phyloP scores from a whole-genome alignment of 306 rosid species.

The Fragaria nilgerrensis region DNA sequence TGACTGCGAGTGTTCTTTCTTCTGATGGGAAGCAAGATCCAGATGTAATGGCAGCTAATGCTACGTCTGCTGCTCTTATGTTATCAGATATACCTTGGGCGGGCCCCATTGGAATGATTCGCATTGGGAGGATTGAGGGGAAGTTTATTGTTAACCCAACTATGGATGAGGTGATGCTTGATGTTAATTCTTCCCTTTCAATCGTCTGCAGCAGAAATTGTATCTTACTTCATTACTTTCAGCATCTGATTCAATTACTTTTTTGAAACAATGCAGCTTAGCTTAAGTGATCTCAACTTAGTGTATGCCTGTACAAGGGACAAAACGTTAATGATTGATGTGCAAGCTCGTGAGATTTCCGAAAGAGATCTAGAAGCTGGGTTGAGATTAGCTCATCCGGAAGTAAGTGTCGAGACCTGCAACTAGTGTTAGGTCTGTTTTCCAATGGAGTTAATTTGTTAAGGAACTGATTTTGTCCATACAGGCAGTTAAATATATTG shows the following conservation, averaged over 20 bases:
- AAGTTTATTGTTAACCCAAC: conserved; percentile 85
- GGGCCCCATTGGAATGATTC: conserved; percentile 92
- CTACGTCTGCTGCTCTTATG: conserved; percentile 94
- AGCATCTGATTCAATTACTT: not conserved
- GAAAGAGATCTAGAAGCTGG: conserved; percentile 91
- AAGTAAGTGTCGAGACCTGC: conserved; percentile 50
- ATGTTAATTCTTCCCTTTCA: not conserved
- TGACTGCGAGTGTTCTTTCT: conserved; percentile 85
- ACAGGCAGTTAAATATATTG: conserved; percentile 89
- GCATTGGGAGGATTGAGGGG: conserved; percentile 79
- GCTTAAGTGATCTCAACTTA: conserved; percentile 88
- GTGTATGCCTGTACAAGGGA: conserved; percentile 93
- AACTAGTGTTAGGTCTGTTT: not conserved
- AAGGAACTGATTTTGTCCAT: conserved; percentile 28
- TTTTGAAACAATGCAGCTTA: conserved; percentile 54
- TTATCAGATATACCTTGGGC: conserved; percentile 97
- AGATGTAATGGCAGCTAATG: conserved; percentile 88
- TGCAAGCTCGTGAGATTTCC: conserved; percentile 92
- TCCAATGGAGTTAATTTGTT: conserved; percentile 23
- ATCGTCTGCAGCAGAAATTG: not conserved
- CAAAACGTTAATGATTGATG: conserved; percentile 95
- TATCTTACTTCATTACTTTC: not conserved
- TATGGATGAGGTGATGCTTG: conserved; percentile 72
- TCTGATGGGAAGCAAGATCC: conserved; percentile 93
- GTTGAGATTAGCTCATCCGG: conserved; percentile 86